Evolutionary conservation across 2,329 filamentous ascomycete species (phyloP).

Genomic region (Fusarium globosum): DNA sequence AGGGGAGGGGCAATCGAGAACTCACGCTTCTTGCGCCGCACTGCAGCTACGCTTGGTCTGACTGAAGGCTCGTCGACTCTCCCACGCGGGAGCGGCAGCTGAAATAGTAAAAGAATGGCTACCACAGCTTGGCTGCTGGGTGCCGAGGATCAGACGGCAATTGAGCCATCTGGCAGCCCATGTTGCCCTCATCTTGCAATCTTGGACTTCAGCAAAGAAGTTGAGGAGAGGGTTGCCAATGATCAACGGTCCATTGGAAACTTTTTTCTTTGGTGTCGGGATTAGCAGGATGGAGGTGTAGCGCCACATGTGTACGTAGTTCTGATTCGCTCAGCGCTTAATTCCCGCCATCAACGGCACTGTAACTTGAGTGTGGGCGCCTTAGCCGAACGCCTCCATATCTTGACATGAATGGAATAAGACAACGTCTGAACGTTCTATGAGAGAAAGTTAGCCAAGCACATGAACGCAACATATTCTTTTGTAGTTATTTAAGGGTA

Average conservation of each 20-base stretch:
- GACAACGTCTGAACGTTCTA: not conserved
- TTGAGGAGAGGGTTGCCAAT: slow-evolving; percentile 44
- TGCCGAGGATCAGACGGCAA: slow-evolving; percentile 51
- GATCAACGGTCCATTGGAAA: slow-evolving; percentile 41
- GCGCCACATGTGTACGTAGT: slow-evolving; percentile 37
- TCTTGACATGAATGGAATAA: not conserved
- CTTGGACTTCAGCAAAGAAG: slow-evolving; percentile 41
- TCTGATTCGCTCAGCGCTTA: slow-evolving; percentile 33
- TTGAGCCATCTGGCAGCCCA: slow-evolving; percentile 56
- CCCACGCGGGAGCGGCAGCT: slow-evolving; percentile 35
- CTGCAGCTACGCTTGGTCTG: slow-evolving; percentile 46
- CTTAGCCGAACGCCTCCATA: not conserved
- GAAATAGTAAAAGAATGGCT: slow-evolving; percentile 45
- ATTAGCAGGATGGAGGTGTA: slow-evolving; percentile 38
- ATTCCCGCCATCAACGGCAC: slow-evolving; percentile 25
- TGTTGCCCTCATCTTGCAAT: slow-evolving; percentile 54
- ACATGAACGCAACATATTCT: not conserved
- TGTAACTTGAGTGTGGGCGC: slow-evolving; percentile 1
- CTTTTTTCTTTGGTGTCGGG: slow-evolving; percentile 45
- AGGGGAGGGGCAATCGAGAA: not conserved
- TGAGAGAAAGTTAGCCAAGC: not conserved
- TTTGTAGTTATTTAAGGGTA: not conserved
- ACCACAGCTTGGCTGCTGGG: slow-evolving; percentile 44
- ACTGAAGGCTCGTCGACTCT: slow-evolving; percentile 49
- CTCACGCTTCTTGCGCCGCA: slow-evolving; percentile 58